Conservation (phyloP, 139 green algal genomes). For the Chlorella sp. region DNA sequence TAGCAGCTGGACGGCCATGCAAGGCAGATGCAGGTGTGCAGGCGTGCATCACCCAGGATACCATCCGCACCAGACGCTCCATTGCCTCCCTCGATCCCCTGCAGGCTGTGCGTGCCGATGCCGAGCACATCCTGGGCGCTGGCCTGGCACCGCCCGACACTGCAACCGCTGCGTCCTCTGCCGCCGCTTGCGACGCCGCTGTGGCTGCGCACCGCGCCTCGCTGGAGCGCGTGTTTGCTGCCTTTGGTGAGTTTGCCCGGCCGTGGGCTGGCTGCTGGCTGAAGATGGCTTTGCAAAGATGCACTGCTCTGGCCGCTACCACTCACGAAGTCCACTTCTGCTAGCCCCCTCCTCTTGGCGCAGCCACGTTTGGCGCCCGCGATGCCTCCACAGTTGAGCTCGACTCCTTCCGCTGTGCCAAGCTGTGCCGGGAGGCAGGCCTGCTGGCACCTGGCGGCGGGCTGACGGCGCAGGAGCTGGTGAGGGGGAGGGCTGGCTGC, state of each 20-base stretch:
- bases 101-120: not conserved
- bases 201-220: not conserved
- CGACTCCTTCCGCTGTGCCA: conserved; percentile 26
- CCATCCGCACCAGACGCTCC: too few species aligned
- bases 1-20: not conserved
- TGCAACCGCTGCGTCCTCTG: not conserved
- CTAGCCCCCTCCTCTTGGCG: too few species aligned
- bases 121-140: not conserved
- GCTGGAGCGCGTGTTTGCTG: conserved; percentile 1
- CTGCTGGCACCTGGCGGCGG: not conserved
- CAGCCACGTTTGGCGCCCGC: conserved; percentile 13
- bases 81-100: not conserved
- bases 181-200: not conserved
- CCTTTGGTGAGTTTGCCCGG: not conserved
- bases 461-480: conserved; percentile 6
- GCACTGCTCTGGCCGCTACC: too few species aligned
- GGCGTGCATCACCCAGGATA: too few species aligned
- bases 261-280: too few species aligned
- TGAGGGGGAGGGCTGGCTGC: too few species aligned
- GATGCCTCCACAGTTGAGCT: not conserved
- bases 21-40: too few species aligned
- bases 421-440: conserved; percentile 17
- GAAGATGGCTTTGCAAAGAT: too few species aligned
- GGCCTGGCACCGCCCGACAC: not conserved
- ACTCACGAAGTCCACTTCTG: too few species aligned